Evolutionary conservation across 768 basidiomycete genomes (phyloP).

Genomic region (Phlebiopsis flavidoalba): DNA sequence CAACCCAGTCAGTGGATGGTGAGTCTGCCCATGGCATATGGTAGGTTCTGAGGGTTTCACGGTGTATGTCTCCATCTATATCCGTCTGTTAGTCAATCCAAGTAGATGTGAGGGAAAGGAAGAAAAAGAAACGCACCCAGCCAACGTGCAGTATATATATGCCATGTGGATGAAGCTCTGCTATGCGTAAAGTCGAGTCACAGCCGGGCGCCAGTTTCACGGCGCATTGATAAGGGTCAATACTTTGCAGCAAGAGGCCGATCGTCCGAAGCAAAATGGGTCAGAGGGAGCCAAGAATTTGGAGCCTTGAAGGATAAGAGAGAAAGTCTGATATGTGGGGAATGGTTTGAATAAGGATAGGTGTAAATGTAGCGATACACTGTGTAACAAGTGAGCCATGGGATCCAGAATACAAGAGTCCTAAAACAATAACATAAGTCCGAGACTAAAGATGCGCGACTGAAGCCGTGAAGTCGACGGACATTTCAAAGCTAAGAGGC

Average conservation of each 20-base stretch:
- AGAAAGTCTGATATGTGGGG: background rate
- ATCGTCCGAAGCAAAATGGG: background rate
- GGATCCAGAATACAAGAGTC: background rate
- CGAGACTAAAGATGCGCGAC: background rate
- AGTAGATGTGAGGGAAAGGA: background rate
- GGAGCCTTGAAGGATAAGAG: background rate
- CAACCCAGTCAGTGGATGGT: background rate
- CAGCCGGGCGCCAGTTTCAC: background rate
- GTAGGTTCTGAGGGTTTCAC: conserved; percentile 3
- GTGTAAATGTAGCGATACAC: background rate
- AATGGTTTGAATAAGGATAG: background rate
- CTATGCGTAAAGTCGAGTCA: background rate
- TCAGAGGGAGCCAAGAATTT: background rate
- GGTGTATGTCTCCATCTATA: background rate
- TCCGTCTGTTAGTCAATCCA: background rate
- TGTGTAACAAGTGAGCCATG: background rate
- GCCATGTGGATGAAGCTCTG: background rate
- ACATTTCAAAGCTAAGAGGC: background rate
- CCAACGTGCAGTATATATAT: background rate
- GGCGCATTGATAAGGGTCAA: background rate
- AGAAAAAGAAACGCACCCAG: background rate
- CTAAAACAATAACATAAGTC: background rate
- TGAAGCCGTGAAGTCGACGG: background rate
- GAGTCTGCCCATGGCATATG: background rate
- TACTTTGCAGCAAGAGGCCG: background rate